Base-by-base conservation (phyloP, 108 stramenopile species). In the Skeletonema tropicum region DNA sequence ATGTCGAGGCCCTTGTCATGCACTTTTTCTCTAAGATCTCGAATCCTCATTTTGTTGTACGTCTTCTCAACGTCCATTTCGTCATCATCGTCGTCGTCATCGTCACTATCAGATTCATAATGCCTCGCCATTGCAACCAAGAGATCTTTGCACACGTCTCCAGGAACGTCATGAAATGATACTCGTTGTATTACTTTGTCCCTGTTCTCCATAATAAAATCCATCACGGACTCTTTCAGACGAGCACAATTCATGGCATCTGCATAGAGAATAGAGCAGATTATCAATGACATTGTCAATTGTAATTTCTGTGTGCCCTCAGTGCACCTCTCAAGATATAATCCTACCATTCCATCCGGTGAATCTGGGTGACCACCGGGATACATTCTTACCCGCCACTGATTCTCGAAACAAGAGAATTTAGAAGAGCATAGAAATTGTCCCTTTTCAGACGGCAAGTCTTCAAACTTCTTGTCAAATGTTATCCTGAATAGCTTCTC, bases 181-280 rank as follows among this genome's bases (percentile, higher is more conserved):
- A 35, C 35, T 6, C 6, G 4, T 35, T 35, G 35, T 6, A 35
- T 35, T 35, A 35, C 58, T 5, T 60, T 35, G 9, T 36, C 26
- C 2, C 31, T 48, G 31, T 65, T 42, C 17, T 49, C 46, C 42
- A 66, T 63, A 36, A 73, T 46, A 49, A 55, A 66, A 26, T 73
- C 72, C 64, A 73, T 46, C 9, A 32, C 64, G 17, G 72, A 38
- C 33, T 73, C 57, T 52, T 64, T 65, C 0, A 71, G 11, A 25
- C 45, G 42, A 25, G 72, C 64, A 8, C 42, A 66, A 21, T 42
- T 39, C 36, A 26, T 41, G 1, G 42, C 64, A 4, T 46, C 64
- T 12, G 64, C 64, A 48, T 48, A 64, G 0, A 46, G 64, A 10
- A 48, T 48, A 64, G 0, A 46, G 64, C 1, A 64, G 11, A 35